Conservation (phyloP, 306 rosid genomes). For the Begonia peltatifolia region DNA sequence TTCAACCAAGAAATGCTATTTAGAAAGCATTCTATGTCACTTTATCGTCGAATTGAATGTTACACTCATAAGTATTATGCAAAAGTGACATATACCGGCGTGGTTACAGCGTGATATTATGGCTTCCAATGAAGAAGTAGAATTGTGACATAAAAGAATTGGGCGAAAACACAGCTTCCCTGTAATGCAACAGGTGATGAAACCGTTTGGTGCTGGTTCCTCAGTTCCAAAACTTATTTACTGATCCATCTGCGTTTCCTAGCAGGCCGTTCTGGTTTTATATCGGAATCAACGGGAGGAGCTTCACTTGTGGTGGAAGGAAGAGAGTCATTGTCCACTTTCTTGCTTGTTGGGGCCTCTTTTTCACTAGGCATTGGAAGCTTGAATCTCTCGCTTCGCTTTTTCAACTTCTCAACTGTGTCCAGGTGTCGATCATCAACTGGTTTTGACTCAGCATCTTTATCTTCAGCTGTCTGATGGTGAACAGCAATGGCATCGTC, state of each 20-base stretch:
- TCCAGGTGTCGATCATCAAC: slow-evolving; percentile 63
- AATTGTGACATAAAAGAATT: slow-evolving; percentile 17
- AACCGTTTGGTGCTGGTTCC: slow-evolving; percentile 2
- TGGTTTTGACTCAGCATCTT: slow-evolving; percentile 39
- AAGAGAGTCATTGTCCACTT: slow-evolving; percentile 63
- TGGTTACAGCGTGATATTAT: slow-evolving; percentile 36
- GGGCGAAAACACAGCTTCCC: slow-evolving; percentile 17
- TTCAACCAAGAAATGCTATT: neutral
- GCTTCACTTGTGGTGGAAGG: slow-evolving; percentile 49
- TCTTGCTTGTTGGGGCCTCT: slow-evolving; percentile 45
- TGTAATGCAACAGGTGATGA: slow-evolving; percentile 8
- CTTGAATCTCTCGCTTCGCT: slow-evolving; percentile 96
- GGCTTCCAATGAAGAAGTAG: slow-evolving; percentile 14
- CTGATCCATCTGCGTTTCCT: slow-evolving; percentile 94
- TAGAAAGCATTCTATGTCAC: slow-evolving; percentile 31
- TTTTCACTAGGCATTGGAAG: slow-evolving; percentile 94
- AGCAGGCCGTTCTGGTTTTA: slow-evolving; percentile 90
- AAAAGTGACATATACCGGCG: slow-evolving; percentile 19
- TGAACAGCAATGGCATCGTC: slow-evolving; percentile 35
- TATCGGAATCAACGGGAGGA: slow-evolving; percentile 50
- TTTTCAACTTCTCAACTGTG: slow-evolving; percentile 95
- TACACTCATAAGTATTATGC: slow-evolving; percentile 66
- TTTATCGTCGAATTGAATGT: slow-evolving; percentile 41
- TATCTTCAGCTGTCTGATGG: slow-evolving; percentile 38
- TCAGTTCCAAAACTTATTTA: slow-evolving; percentile 16